These are phyloP conservation scores for Imleria badia DNA, from an alignment of 768 basidiomycete genomes.

Conservation along the genomic window DNA sequence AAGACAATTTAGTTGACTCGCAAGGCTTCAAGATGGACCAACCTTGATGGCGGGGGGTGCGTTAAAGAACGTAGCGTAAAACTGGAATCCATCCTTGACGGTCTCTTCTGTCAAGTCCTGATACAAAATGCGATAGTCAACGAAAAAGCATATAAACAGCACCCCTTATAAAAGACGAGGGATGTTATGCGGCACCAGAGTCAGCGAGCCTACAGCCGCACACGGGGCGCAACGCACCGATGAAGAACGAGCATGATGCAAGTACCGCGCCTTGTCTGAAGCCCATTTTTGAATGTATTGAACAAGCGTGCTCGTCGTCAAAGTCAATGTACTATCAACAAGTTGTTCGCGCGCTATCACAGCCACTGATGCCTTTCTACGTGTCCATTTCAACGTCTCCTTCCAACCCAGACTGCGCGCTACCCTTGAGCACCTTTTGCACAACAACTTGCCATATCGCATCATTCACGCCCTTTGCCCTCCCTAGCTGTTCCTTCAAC, in stretches of 20 bases:
- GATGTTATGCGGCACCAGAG: neutral
- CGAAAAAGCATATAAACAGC: slow-evolving; percentile 79
- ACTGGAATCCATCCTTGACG: slow-evolving; percentile 77
- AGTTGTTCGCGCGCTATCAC: slow-evolving; percentile 24
- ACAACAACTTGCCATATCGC: slow-evolving; percentile 90
- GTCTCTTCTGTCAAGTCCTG: slow-evolving; percentile 60
- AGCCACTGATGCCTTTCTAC: slow-evolving; percentile 16
- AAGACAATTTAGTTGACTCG: neutral
- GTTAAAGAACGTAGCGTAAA: slow-evolving; percentile 91
- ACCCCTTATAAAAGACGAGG: slow-evolving; percentile 50
- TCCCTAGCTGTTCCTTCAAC: slow-evolving; percentile 68
- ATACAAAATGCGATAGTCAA: slow-evolving; percentile 87
- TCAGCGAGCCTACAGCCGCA: slow-evolving; percentile 17
- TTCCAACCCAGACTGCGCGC: neutral
- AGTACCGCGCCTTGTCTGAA: slow-evolving; percentile 90
- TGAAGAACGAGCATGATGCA: slow-evolving; percentile 84
- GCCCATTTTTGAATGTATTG: slow-evolving; percentile 57
- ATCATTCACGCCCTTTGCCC: slow-evolving; percentile 91
- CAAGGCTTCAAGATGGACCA: slow-evolving; percentile 14
- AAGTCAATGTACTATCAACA: neutral
- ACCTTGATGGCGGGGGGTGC: slow-evolving; percentile 94
- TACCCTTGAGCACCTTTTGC: slow-evolving; percentile 49
- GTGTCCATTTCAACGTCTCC: slow-evolving; percentile 12
- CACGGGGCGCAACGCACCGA: slow-evolving; percentile 54
- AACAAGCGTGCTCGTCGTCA: neutral